Evolutionary conservation across 1,284 basidiomycete species (phyloP).

Genomic region (Neonothopanus nambi): DNA sequence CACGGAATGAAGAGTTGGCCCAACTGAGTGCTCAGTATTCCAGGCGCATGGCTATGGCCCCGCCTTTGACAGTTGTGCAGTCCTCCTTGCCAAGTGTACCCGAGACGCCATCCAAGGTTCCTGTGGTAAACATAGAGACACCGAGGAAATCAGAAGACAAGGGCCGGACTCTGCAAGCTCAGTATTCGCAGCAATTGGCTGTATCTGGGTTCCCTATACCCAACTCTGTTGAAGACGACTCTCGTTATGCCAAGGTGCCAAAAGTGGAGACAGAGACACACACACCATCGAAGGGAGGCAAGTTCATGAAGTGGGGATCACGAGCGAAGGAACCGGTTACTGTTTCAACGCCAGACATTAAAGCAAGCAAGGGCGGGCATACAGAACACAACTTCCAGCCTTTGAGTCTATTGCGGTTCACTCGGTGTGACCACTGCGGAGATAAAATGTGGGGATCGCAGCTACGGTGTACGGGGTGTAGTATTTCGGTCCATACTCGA

Average conservation of each 20-base stretch:
- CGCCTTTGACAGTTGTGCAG: no score
- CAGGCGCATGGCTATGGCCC: constrained; percentile 67
- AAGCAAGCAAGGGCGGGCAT: constrained; percentile 39
- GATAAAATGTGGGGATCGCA: constrained; percentile 99
- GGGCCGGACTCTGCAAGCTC: no score
- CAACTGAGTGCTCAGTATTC: constrained; percentile 82
- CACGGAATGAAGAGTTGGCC: constrained; percentile 89
- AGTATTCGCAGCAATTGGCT: constrained; percentile 25
- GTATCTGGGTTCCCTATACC: constrained; percentile 36
- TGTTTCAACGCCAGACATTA: constrained; percentile 31
- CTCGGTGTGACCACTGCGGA: constrained; percentile 91
- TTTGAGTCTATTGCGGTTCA: constrained; percentile 85
- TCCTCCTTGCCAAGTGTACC: constrained; percentile 42
- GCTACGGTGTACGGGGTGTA: constrained; percentile 79
- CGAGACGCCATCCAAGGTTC: constrained; percentile 35
- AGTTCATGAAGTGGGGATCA: constrained; percentile 67
- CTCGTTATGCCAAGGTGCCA: constrained; percentile 27
- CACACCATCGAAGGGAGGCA: constrained; percentile 45
- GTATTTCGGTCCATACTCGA: constrained; percentile 72
- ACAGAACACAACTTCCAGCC: constrained; percentile 88
- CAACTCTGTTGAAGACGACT: constrained; percentile 37
- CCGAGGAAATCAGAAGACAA: constrained; percentile 3
- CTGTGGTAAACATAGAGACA: constrained; percentile 11
- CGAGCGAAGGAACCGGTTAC: constrained; percentile 37
- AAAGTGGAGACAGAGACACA: constrained; percentile 34